A percentile compares a stretch with the other conserved stretches of the same genome.
Conservation (phyloP, 768 basidiomycete species). For the Mycena pura region DNA sequence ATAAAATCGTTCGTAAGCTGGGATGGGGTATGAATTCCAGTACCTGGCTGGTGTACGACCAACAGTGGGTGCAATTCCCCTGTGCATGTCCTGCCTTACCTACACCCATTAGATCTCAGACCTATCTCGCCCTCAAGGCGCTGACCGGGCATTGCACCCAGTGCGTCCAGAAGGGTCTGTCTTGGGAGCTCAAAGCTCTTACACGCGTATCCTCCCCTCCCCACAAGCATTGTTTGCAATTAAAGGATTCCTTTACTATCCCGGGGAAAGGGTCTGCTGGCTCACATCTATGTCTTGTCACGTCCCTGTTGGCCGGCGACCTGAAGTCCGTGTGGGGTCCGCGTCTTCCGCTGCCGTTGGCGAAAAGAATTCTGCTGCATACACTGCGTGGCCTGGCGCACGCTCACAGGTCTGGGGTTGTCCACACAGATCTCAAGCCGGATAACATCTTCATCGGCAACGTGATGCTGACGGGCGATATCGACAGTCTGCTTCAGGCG, state of each 20-base stretch:
- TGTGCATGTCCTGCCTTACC: neutral
- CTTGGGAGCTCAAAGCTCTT: neutral
- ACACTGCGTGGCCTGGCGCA: constrained; percentile 22
- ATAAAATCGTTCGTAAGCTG: neutral
- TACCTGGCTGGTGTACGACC: neutral
- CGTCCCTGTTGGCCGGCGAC: neutral
- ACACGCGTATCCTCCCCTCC: neutral
- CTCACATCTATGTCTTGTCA: neutral
- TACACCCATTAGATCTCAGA: neutral
- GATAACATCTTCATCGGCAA: constrained; percentile 22
- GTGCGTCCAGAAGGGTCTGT: too few relatives aligned
- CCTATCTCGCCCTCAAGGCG: neutral
- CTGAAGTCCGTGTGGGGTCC: neutral
- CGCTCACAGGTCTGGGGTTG: constrained; percentile 8
- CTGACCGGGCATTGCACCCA: neutral
- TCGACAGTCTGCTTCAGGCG: neutral
- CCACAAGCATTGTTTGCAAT: neutral
- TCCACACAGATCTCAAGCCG: constrained; percentile 25
- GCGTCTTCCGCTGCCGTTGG: constrained; percentile 11
- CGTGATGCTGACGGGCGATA: neutral
- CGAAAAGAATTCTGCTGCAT: constrained; percentile 19
- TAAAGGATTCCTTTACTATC: neutral
- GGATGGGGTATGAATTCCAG: neutral
- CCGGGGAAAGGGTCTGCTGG: neutral
- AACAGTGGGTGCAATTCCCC: neutral